phyloP scores from a whole-genome alignment of 1,139 yeast species.

The Kluyveromyces marxianus region DNA sequence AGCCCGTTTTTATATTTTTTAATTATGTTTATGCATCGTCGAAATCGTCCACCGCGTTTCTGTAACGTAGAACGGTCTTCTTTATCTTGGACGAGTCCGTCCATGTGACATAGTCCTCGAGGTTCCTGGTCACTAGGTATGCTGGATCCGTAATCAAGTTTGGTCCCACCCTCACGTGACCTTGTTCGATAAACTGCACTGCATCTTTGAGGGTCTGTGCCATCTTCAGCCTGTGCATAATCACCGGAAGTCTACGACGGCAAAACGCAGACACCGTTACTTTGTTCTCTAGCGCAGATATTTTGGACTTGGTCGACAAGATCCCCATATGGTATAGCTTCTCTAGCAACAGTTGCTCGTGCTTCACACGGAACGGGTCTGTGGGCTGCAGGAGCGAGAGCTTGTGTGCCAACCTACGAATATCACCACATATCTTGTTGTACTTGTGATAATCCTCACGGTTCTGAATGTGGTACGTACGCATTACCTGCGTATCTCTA shows the following conservation, averaged over 20 bases:
- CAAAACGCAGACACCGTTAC: slow-evolving; percentile 88
- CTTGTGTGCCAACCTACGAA: slow-evolving; percentile 79
- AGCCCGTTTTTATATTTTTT: too few relatives aligned
- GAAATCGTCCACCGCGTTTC: slow-evolving; percentile 77
- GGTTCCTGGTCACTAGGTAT: slow-evolving; percentile 77
- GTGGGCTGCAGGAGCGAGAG: slow-evolving; percentile 76
- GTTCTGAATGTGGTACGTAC: slow-evolving; percentile 86
- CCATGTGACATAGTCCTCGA: slow-evolving; percentile 98
- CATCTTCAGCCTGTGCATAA: slow-evolving; percentile 93
- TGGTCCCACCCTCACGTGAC: slow-evolving; percentile 97
- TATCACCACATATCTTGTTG: slow-evolving; percentile 84
- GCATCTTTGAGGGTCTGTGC: slow-evolving; percentile 87
- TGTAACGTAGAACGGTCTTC: slow-evolving; percentile 79
- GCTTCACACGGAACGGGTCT: slow-evolving; percentile 79
- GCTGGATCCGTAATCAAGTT: slow-evolving; percentile 95
- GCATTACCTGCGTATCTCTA: slow-evolving; percentile 91
- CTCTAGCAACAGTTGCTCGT: slow-evolving; percentile 79
- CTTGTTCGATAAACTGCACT: slow-evolving; percentile 87
- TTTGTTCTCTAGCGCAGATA: slow-evolving; percentile 88
- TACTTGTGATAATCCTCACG: slow-evolving; percentile 94
- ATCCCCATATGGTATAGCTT: slow-evolving; percentile 86
- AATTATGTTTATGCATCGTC: slow-evolving; percentile 41
- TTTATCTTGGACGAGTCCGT: slow-evolving; percentile 90
- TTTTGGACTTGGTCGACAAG: slow-evolving; percentile 73
- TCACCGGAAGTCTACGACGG: slow-evolving; percentile 86